A percentile compares a stretch with the other conserved stretches of the same genome.
Evolutionary conservation across 2,329 filamentous ascomycete genomes (phyloP).

Genomic region (Neospermospora avenae): DNA sequence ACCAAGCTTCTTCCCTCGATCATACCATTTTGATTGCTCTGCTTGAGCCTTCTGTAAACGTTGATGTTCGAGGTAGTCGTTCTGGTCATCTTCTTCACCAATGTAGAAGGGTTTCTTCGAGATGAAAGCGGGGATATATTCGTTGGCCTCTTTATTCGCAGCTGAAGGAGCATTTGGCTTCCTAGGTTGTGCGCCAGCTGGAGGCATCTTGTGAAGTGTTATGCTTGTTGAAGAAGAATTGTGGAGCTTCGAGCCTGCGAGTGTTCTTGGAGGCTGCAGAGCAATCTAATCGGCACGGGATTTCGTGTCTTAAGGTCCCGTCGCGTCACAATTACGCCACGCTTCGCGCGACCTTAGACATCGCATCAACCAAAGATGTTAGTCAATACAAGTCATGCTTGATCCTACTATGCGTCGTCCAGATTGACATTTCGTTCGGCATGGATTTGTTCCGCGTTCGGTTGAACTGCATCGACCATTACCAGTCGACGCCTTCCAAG

Average conservation of each 20-base stretch:
- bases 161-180: constrained; percentile 37
- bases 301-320: neutral
- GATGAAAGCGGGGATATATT: constrained; percentile 98
- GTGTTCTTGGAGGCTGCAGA: neutral
- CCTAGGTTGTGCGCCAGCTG: constrained; percentile 33
- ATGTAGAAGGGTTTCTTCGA: constrained; percentile 97
- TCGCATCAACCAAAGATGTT: neutral
- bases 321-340: constrained; percentile 1
- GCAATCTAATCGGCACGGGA: constrained; percentile 8
- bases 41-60: constrained; percentile 66
- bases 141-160: constrained; percentile 82
- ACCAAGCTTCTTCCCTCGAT: constrained; percentile 78
- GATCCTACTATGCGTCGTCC: constrained; percentile 4
- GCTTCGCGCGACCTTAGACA: neutral
- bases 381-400: constrained; percentile 7
- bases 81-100: constrained; percentile 69
- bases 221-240: neutral
- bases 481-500: constrained; percentile 73
- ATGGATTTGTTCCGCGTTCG: constrained; percentile 85
- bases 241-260: neutral
- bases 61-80: constrained; percentile 96
- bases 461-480: constrained; percentile 94
- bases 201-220: constrained; percentile 38
- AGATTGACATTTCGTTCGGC: neutral
- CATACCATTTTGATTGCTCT: constrained; percentile 82